Conservation (phyloP, 176 grass and related monocot genomes). For the Typha latifolia region DNA sequence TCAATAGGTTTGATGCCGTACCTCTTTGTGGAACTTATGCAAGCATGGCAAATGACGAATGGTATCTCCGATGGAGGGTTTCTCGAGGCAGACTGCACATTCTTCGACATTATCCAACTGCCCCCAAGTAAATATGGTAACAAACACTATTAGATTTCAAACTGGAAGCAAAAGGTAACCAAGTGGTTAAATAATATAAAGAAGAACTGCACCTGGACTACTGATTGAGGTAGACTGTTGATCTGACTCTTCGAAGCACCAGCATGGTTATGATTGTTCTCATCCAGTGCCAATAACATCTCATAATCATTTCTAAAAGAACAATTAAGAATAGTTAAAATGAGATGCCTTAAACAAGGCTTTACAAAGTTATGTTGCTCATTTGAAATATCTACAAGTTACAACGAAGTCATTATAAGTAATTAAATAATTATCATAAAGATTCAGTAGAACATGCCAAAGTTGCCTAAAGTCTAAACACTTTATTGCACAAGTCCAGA, state of each 20-base stretch:
- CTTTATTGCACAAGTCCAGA: no score
- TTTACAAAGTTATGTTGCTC: no score
- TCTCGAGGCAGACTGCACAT: constrained; percentile 80
- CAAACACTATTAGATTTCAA: neutral
- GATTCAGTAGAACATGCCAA: no score
- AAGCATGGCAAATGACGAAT: constrained; percentile 83
- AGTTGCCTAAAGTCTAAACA: no score
- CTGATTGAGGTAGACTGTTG: constrained; percentile 71
- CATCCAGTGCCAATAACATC: constrained; percentile 64
- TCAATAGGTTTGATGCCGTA: constrained; percentile 11
- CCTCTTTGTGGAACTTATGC: constrained; percentile 93
- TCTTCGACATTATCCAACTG: constrained; percentile 66
- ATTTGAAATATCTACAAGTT: no score
- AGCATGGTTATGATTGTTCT: constrained; percentile 81
- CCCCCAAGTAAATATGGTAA: constrained; percentile 9
- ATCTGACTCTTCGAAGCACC: constrained; percentile 83
- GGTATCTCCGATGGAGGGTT: constrained; percentile 55
- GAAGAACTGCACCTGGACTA: constrained; percentile 50
- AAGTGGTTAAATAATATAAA: neutral
- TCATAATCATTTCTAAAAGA: constrained; percentile 77
- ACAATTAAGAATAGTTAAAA: no score
- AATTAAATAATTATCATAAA: no score
- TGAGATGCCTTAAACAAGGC: no score
- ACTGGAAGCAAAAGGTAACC: neutral
- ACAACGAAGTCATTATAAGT: no score